Percentiles rank a stretch among this genome's conserved stretches.
phyloP scores from a whole-genome alignment of 352 stramenopile genomes.

The Phytophthora sojae region DNA sequence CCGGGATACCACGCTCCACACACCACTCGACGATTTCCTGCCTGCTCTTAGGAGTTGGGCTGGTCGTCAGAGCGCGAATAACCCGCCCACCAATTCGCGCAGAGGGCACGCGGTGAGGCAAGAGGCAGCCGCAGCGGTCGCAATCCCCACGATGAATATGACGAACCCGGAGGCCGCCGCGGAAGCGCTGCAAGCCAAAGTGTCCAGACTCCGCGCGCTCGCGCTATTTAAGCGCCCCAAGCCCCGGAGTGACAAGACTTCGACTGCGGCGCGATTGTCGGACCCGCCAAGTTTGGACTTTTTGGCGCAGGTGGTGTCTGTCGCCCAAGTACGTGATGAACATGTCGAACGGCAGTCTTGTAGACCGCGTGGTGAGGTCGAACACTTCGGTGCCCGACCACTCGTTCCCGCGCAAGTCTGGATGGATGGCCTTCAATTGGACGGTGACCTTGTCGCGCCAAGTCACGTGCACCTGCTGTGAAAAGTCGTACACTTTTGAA shows the following conservation, averaged over 20 bases:
- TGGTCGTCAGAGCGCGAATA: no score
- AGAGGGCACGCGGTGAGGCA: no score
- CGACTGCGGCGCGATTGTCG: constrained; percentile 1
- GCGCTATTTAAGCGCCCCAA: constrained; percentile 38
- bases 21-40: no score
- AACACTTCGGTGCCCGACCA: constrained; percentile 23
- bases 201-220: constrained; percentile 22
- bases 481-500: constrained; percentile 21
- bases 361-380: constrained; percentile 28
- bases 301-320: constrained; percentile 36
- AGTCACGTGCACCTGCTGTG: constrained; percentile 33
- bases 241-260: constrained; percentile 15
- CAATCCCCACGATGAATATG: no score
- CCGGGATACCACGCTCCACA: no score
- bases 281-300: constrained; percentile 20
- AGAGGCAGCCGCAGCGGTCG: no score
- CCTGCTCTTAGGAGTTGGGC: no score
- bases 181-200: not conserved
- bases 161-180: not conserved
- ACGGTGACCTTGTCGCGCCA: not conserved
- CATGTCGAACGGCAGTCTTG: constrained; percentile 40
- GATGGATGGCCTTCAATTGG: constrained; percentile 35
- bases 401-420: constrained; percentile 41
- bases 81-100: no score
- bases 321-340: constrained; percentile 43